Evolutionary conservation across 352 stramenopile genomes (phyloP).

Genomic region (Globisporangium spiculum): DNA sequence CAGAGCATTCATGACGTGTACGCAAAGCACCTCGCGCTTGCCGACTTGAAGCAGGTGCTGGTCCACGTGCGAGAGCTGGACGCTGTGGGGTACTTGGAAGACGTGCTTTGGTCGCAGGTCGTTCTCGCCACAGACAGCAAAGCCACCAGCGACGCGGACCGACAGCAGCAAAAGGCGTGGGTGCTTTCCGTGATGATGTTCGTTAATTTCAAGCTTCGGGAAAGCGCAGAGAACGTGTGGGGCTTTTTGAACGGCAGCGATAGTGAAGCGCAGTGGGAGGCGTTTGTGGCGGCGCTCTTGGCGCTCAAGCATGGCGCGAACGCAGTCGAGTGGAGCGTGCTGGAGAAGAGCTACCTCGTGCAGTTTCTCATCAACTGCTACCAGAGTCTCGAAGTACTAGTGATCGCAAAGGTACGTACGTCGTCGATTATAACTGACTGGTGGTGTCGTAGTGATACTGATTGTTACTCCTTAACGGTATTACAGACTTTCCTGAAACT

Average conservation of each 20-base stretch:
- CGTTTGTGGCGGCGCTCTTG: constrained; percentile 40
- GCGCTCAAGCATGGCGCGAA: constrained; percentile 7
- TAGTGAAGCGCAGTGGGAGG: constrained; percentile 27
- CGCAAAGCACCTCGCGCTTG: constrained; percentile 23
- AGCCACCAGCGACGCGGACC: constrained; percentile 20
- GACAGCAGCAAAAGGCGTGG: constrained; percentile 43
- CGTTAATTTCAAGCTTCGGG: constrained; percentile 23
- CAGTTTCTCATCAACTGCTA: constrained; percentile 69
- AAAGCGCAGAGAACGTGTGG: constrained; percentile 11
- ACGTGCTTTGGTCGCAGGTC: constrained; percentile 47
- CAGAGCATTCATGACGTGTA: constrained; percentile 35
- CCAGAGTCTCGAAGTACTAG: constrained; percentile 49
- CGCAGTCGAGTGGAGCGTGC: constrained; percentile 24
- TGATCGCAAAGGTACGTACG: constrained; percentile 32
- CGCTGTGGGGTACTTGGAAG: constrained; percentile 37
- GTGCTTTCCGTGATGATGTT: constrained; percentile 46
- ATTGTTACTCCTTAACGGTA: background rate
- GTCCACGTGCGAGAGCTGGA: constrained; percentile 27
- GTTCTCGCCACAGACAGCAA: constrained; percentile 13
- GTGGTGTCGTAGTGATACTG: background rate
- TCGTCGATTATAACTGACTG: background rate
- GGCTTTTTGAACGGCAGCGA: constrained; percentile 10
- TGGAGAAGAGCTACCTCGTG: constrained; percentile 48
- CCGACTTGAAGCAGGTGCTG: constrained; percentile 19
- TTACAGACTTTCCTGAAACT: constrained; percentile 46